These are phyloP conservation scores for Alternaria triticimaculans DNA, from an alignment of 2,329 filamentous ascomycete genomes.

Conservation along the genomic window DNA sequence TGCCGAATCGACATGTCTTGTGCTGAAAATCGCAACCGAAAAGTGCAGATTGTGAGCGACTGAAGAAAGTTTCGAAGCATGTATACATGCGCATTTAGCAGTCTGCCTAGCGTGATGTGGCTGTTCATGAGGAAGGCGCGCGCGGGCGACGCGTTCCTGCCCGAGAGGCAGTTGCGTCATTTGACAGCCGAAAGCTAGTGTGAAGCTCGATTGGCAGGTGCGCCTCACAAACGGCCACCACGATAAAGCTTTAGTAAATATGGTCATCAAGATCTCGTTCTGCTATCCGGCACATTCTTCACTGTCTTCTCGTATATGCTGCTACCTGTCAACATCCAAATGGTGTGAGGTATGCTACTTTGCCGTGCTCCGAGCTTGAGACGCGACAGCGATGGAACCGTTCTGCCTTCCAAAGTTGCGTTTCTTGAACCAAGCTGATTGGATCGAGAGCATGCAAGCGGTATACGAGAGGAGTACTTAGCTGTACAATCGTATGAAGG, in stretches of 20 bases:
- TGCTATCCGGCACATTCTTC: too few species aligned
- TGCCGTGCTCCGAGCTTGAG: too few species aligned
- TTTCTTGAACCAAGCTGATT: too few species aligned
- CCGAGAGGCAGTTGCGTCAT: not conserved
- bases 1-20: not conserved
- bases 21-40: not conserved
- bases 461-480: too few species aligned
- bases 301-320: too few species aligned
- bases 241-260: not conserved
- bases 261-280: not conserved
- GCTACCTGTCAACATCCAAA: too few species aligned
- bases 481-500: not conserved
- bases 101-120: not conserved
- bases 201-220: not conserved
- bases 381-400: too few species aligned
- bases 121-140: not conserved
- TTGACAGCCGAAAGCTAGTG: not conserved
- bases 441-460: too few species aligned
- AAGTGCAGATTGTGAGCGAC: not conserved
- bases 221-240: not conserved
- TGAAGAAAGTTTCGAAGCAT: not conserved
- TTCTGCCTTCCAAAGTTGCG: too few species aligned
- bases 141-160: not conserved
- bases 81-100: not conserved
- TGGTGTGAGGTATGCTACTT: too few species aligned